phyloP scores from a whole-genome alignment of 169 alveolate species.

The Cryptosporidium andersoni region DNA sequence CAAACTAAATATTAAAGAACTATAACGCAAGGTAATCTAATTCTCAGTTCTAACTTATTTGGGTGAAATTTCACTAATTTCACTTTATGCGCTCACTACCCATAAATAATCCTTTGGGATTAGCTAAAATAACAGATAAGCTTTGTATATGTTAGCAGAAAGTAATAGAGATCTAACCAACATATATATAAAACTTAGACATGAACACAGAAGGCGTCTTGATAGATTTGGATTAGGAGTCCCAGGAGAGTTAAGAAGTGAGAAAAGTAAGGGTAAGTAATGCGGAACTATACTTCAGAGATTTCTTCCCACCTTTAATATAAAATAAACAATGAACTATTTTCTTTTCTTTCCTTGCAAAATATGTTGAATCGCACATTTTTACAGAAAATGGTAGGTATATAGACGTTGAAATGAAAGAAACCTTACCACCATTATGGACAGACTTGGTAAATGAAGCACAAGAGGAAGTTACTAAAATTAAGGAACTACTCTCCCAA shows the following conservation, averaged over 20 bases:
- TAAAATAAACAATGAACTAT: conserved; percentile 2
- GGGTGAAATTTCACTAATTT: too few species aligned
- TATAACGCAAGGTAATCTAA: too few species aligned
- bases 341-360: neutral
- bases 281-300: neutral
- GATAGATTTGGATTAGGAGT: conserved; percentile 27
- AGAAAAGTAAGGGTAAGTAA: conserved; percentile 11
- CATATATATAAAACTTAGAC: conserved; percentile 36
- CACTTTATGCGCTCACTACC: too few species aligned
- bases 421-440: conserved; percentile 76
- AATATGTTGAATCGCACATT: conserved; percentile 17
- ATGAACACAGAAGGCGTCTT: conserved; percentile 14
- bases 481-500: conserved; percentile 70
- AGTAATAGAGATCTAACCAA: conserved; percentile 24
- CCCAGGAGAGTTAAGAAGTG: neutral
- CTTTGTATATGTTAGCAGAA: too few species aligned
- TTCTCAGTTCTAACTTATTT: too few species aligned
- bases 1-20: too few species aligned
- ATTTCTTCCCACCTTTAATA: neutral
- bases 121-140: too few species aligned
- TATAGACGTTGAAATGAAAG: conserved; percentile 73
- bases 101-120: too few species aligned
- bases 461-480: conserved; percentile 73
- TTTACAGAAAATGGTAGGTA: neutral
- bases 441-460: conserved; percentile 74